A percentile compares a stretch with the other conserved stretches of the same genome.
phyloP scores from a whole-genome alignment of 1,284 basidiomycete genomes.

The Amylostereum chailletii region DNA sequence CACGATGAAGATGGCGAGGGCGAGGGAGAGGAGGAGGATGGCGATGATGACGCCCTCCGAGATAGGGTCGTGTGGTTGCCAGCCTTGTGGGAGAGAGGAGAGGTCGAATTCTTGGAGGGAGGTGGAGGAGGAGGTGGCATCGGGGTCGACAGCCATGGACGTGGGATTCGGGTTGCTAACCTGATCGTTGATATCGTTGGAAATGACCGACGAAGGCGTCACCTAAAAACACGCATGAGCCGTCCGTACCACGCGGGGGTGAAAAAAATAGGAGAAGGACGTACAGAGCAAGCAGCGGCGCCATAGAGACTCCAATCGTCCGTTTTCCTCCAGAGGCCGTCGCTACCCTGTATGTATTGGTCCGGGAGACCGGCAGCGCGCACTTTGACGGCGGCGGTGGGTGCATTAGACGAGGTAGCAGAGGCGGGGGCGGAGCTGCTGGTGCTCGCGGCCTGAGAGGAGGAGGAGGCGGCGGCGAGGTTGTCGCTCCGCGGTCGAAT shows the following conservation, averaged over 20 bases:
- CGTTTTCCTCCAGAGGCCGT: conserved; percentile 54
- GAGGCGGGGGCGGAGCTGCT: conserved; percentile 4
- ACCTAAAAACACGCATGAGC: no score
- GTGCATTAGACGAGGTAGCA: background rate
- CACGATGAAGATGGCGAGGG: conserved; percentile 48
- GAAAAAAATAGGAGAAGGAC: conserved; percentile 8
- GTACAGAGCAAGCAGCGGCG: conserved; percentile 39
- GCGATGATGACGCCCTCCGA: conserved; percentile 24
- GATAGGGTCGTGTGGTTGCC: conserved; percentile 22
- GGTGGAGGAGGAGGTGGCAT: background rate
- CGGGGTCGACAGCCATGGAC: no score
- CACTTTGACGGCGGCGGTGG: conserved; percentile 11
- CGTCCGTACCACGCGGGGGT: background rate
- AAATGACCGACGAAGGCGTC: background rate
- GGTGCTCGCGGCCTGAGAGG: background rate
- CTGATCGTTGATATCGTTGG: background rate
- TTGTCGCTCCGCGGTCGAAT: conserved; percentile 5
- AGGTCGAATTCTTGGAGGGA: conserved; percentile 10
- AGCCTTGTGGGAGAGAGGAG: conserved; percentile 48
- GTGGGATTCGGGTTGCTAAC: background rate
- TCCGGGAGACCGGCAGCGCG: conserved; percentile 27
- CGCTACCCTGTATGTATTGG: conserved; percentile 44
- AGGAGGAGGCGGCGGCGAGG: background rate
- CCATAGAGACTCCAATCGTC: conserved; percentile 55
- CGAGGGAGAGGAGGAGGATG: conserved; percentile 52